Evolutionary conservation across 2,329 filamentous ascomycete genomes (phyloP).

Genomic region (Exophiala aquamarina): DNA sequence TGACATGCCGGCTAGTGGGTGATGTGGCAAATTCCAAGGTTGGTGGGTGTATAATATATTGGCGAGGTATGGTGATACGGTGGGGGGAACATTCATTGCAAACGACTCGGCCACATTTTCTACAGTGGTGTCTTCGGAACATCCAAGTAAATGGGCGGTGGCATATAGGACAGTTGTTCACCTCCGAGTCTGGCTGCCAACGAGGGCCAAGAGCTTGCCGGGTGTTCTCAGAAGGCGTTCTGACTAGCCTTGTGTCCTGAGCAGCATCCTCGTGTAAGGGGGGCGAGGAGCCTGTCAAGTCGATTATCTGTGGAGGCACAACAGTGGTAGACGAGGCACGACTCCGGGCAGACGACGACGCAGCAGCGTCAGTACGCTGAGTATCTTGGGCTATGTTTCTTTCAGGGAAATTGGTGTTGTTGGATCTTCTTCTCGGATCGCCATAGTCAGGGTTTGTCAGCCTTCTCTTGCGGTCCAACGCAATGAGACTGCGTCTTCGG

Average conservation of each 20-base stretch:
- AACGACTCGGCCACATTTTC: constrained; percentile 93
- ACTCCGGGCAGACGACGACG: constrained; percentile 30
- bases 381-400: constrained; percentile 18
- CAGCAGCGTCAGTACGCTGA: constrained; percentile 26
- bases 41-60: constrained; percentile 85
- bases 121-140: constrained; percentile 89
- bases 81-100: constrained; percentile 89
- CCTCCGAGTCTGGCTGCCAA: constrained; percentile 89
- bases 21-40: constrained; percentile 42
- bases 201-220: constrained; percentile 62
- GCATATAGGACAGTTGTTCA: constrained; percentile 82
- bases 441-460: constrained; percentile 39
- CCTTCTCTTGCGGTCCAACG: constrained; percentile 43
- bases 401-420: constrained; percentile 23
- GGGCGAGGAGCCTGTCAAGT: constrained; percentile 29
- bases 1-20: constrained; percentile 41
- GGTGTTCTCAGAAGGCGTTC: constrained; percentile 24
- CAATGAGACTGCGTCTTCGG: constrained; percentile 23
- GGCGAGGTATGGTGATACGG: constrained; percentile 88
- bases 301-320: constrained; percentile 23
- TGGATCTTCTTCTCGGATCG: constrained; percentile 27
- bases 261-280: constrained; percentile 25
- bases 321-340: constrained; percentile 13
- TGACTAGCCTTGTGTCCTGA: constrained; percentile 18
- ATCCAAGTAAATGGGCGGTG: constrained; percentile 76